Conservation (phyloP, 768 basidiomycete species). For the Podaxis sp. region DNA sequence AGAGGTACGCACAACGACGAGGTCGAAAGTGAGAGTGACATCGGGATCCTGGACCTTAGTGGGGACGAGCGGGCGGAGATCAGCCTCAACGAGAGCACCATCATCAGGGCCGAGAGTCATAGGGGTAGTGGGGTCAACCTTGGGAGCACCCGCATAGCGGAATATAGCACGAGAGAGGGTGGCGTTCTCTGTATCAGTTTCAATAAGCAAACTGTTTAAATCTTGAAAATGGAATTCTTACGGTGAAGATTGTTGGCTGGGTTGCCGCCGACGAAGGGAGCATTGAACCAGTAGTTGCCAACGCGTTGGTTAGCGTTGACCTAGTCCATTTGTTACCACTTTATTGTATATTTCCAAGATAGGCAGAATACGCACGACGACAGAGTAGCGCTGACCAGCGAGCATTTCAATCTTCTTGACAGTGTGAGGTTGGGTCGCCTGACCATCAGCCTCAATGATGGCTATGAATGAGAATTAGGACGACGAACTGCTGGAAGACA, state of each 20-base stretch:
- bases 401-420: constrained; percentile 41
- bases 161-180: constrained; percentile 31
- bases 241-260: constrained; percentile 30
- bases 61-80: constrained; percentile 31
- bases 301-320: constrained; percentile 40
- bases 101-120: constrained; percentile 16
- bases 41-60: constrained; percentile 17
- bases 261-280: constrained; percentile 30
- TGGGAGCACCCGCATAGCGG: constrained; percentile 36
- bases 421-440: constrained; percentile 24
- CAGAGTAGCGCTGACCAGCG: constrained; percentile 50
- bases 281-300: constrained; percentile 47
- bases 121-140: constrained; percentile 30
- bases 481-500: neutral
- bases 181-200: neutral
- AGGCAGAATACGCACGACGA: constrained; percentile 19
- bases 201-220: too few relatives aligned
- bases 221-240: constrained; percentile 4
- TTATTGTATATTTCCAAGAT: neutral
- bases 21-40: constrained; percentile 30
- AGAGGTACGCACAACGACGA: constrained; percentile 18
- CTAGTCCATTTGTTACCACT: constrained; percentile 11
- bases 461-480: constrained; percentile 9
- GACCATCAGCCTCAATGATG: constrained; percentile 41
- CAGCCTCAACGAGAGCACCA: constrained; percentile 32